These are phyloP conservation scores for Diaporthe nobilis DNA, from an alignment of 2,329 filamentous ascomycete genomes.

Conservation along the genomic window DNA sequence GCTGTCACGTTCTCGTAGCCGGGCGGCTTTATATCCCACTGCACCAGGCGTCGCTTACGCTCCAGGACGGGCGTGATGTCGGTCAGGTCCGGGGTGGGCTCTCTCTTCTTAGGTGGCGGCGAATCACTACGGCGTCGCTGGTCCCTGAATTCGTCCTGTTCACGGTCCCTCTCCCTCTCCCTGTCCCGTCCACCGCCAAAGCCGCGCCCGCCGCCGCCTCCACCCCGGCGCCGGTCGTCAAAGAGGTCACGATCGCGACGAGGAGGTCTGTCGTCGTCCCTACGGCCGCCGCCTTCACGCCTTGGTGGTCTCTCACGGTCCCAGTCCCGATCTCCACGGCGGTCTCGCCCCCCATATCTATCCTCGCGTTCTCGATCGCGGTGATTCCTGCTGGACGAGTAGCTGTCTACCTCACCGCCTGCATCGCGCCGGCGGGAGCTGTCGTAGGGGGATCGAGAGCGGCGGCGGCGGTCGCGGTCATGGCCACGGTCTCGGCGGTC, in stretches of 20 bases:
- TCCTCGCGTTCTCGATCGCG: slow-evolving; percentile 95
- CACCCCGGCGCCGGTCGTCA: slow-evolving; percentile 69
- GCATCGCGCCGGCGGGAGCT: slow-evolving; percentile 80
- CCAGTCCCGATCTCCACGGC: slow-evolving; percentile 56
- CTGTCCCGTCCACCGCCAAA: slow-evolving; percentile 56
- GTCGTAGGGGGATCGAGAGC: slow-evolving; percentile 89
- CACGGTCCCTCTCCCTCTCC: slow-evolving; percentile 55
- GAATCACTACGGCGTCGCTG: slow-evolving; percentile 81
- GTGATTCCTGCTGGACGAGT: slow-evolving; percentile 93
- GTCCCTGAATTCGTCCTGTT: slow-evolving; percentile 65
- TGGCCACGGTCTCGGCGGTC: slow-evolving; percentile 54
- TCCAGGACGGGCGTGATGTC: slow-evolving; percentile 85
- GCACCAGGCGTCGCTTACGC: slow-evolving; percentile 92
- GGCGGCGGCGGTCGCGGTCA: slow-evolving; percentile 71
- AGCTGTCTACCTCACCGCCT: slow-evolving; percentile 80
- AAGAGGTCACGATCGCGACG: slow-evolving; percentile 71
- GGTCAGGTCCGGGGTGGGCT: slow-evolving; percentile 95
- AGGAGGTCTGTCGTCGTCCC: slow-evolving; percentile 73
- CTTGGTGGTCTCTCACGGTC: slow-evolving; percentile 59
- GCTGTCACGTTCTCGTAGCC: slow-evolving; percentile 99
- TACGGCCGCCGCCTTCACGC: slow-evolving; percentile 74
- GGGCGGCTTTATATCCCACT: slow-evolving; percentile 99
- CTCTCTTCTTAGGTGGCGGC: slow-evolving; percentile 89
- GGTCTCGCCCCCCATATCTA: slow-evolving; percentile 73
- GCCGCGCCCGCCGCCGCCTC: slow-evolving; percentile 56